phyloP scores from a whole-genome alignment of 2,329 filamentous ascomycete species.

The Graphiopsis chlorocephala region DNA sequence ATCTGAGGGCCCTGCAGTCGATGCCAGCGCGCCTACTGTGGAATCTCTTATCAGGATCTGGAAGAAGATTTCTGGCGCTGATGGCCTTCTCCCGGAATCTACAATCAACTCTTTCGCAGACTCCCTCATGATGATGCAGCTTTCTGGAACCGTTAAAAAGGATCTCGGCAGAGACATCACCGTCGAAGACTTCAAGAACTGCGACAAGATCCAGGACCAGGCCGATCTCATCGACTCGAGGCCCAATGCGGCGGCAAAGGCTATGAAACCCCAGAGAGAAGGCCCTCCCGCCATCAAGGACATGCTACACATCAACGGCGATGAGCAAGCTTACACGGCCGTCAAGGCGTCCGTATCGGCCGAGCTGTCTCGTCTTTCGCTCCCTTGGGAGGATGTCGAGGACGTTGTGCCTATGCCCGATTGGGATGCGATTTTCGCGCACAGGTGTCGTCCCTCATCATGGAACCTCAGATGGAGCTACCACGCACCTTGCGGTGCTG shows the following conservation, averaged over 20 bases:
- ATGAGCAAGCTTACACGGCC: constrained; percentile 24
- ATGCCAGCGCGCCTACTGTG: constrained; percentile 29
- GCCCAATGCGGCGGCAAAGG: constrained; percentile 20
- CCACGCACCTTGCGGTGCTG: constrained; percentile 24
- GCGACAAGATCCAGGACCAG: constrained; percentile 32
- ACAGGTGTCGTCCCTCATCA: constrained; percentile 29
- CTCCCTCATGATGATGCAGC: constrained; percentile 37
- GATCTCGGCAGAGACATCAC: constrained; percentile 33
- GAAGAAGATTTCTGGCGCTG: constrained; percentile 32
- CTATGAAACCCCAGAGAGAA: constrained; percentile 23
- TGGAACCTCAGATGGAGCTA: constrained; percentile 35
- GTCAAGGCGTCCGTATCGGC: constrained; percentile 26
- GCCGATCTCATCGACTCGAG: constrained; percentile 31
- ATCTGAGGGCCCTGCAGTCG: constrained; percentile 25
- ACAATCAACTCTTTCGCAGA: constrained; percentile 31
- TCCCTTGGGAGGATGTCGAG: constrained; percentile 35
- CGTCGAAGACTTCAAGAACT: constrained; percentile 34
- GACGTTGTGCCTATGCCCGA: constrained; percentile 35
- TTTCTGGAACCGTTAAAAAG: constrained; percentile 34
- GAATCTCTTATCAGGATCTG: constrained; percentile 32
- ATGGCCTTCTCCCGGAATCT: constrained; percentile 24
- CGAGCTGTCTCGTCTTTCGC: constrained; percentile 25
- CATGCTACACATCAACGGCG: constrained; percentile 30
- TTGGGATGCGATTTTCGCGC: constrained; percentile 34
- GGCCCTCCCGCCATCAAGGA: constrained; percentile 31